Conservation (phyloP, 106 monocot species). For the Platanthera guangdongensis region DNA sequence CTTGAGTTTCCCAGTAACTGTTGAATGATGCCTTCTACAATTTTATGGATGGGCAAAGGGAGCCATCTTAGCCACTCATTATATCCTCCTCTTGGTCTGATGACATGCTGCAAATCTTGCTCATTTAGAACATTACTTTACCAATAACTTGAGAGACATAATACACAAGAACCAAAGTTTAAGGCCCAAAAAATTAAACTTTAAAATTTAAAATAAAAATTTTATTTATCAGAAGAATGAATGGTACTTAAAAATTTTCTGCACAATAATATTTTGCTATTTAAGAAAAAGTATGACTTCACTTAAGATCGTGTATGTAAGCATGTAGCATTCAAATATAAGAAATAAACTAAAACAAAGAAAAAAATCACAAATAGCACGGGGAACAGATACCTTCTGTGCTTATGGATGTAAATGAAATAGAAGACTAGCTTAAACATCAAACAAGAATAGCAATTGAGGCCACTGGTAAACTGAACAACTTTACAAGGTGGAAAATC, state of each 20-base stretch:
- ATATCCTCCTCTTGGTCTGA: slow-evolving; percentile 79
- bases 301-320: not conserved
- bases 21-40: slow-evolving; percentile 40
- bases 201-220: not conserved
- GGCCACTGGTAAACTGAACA: not conserved
- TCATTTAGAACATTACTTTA: not conserved
- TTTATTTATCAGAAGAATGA: not conserved
- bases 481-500: not conserved
- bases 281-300: not conserved
- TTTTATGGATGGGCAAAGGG: slow-evolving; percentile 72
- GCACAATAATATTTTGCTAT: not conserved
- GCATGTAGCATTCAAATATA: not conserved
- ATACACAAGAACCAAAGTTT: not conserved
- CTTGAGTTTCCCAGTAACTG: slow-evolving; percentile 46
- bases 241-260: not conserved
- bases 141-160: not conserved
- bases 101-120: slow-evolving; percentile 59
- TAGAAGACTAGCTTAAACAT: not conserved
- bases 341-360: not conserved
- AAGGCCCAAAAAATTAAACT: not conserved
- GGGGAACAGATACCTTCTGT: not conserved
- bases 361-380: not conserved
- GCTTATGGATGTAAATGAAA: not conserved
- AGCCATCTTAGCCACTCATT: slow-evolving; percentile 91
- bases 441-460: not conserved